A percentile compares a stretch with the other conserved stretches of the same genome.
phyloP scores from a whole-genome alignment of 768 basidiomycete species.

The Trametes cubensis region DNA sequence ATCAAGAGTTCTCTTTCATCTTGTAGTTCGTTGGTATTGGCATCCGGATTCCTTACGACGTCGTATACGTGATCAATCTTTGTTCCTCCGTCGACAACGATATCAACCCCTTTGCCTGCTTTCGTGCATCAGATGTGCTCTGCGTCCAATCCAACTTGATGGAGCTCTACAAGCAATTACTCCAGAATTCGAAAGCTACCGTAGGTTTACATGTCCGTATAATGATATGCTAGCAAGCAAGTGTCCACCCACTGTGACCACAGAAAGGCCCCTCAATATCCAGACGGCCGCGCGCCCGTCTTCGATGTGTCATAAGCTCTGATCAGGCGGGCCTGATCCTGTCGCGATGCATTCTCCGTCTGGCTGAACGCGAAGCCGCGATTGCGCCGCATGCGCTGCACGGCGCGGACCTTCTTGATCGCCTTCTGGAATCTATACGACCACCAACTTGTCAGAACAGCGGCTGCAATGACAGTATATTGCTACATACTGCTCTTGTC shows the following conservation, averaged over 20 bases:
- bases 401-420: slow-evolving; percentile 99
- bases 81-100: too few relatives aligned
- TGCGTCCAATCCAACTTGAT: not conserved
- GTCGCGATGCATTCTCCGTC: slow-evolving; percentile 81
- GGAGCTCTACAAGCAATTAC: slow-evolving; percentile 13
- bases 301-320: slow-evolving; percentile 88
- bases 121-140: too few relatives aligned
- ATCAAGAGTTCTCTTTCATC: too few relatives aligned
- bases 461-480: not conserved
- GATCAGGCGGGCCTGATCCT: slow-evolving; percentile 87
- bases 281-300: slow-evolving; percentile 68
- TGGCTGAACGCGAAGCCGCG: slow-evolving; percentile 98
- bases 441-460: slow-evolving; percentile 8
- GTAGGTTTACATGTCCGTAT: slow-evolving; percentile 33
- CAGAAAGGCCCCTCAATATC: slow-evolving; percentile 46
- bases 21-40: too few relatives aligned
- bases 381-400: slow-evolving; percentile 94
- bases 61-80: too few relatives aligned
- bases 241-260: not conserved
- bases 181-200: slow-evolving; percentile 18
- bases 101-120: too few relatives aligned
- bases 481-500: slow-evolving; percentile 88
- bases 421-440: slow-evolving; percentile 90
- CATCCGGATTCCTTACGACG: too few relatives aligned
- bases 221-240: slow-evolving; percentile 25